phyloP scores from a whole-genome alignment of 306 rosid genomes.

The Cicer pinnatifidum region DNA sequence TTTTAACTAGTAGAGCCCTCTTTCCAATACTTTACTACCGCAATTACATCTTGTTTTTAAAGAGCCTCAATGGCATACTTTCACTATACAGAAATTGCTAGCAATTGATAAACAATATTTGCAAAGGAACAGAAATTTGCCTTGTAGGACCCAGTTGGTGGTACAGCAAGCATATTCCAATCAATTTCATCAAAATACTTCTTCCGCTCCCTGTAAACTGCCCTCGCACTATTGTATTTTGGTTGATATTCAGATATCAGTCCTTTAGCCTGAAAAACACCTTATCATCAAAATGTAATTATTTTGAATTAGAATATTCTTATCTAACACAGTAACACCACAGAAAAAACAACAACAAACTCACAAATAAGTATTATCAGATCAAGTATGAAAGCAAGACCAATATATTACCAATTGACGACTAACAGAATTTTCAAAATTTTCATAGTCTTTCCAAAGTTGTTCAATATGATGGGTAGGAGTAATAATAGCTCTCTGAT shows the following conservation, averaged over 20 bases:
- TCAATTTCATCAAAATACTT: conserved; percentile 88
- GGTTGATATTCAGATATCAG: conserved; percentile 93
- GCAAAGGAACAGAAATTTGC: conserved; percentile 53
- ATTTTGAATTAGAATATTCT: conserved; percentile 4
- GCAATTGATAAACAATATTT: conserved; percentile 14
- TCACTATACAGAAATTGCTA: neutral
- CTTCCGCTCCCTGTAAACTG: conserved; percentile 95
- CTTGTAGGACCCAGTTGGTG: conserved; percentile 90
- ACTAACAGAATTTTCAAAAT: conserved; percentile 90
- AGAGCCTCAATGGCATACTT: conserved; percentile 34
- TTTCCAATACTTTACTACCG: conserved; percentile 2
- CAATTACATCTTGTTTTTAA: conserved; percentile 7
- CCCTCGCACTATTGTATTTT: conserved; percentile 85
- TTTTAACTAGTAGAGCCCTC: conserved; percentile 2
- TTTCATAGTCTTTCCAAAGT: conserved; percentile 93
- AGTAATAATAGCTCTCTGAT: conserved; percentile 88
- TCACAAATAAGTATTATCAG: conserved; percentile 31
- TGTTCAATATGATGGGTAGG: conserved; percentile 96
- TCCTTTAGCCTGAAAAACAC: conserved; percentile 83
- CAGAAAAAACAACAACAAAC: conserved; percentile 9
- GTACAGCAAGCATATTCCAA: conserved; percentile 92
- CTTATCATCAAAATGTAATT: conserved; percentile 42
- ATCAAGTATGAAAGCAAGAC: conserved; percentile 34
- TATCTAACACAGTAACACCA: conserved; percentile 1
- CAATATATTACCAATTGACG: conserved; percentile 81